phyloP scores from a whole-genome alignment of 2,329 filamentous ascomycete genomes.

The Cordyceps tenuipes region DNA sequence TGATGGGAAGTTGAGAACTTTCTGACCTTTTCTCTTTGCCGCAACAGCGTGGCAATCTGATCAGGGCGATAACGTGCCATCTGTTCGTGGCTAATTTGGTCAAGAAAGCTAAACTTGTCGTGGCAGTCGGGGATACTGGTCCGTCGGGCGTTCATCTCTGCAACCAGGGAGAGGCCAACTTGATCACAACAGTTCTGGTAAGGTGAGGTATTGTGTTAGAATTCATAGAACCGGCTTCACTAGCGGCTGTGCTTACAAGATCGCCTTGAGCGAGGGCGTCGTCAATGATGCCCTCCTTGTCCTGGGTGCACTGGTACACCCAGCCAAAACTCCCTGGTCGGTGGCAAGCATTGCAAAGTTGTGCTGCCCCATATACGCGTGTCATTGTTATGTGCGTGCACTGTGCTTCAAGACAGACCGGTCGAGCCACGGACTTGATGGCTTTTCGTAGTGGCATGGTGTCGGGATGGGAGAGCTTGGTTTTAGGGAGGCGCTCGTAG shows the following conservation, averaged over 20 bases:
- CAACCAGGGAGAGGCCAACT: conserved; percentile 25
- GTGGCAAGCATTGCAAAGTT: conserved; percentile 51
- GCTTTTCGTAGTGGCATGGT: conserved; percentile 6
- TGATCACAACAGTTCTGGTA: conserved; percentile 22
- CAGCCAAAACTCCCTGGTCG: conserved; percentile 53
- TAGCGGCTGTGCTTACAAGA: conserved; percentile 5
- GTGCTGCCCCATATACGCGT: conserved; percentile 47
- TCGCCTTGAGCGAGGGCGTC: conserved; percentile 19
- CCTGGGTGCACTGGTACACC: conserved; percentile 66
- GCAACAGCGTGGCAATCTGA: conserved; percentile 40
- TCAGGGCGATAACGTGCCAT: conserved; percentile 36
- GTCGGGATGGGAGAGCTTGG: not conserved
- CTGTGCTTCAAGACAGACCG: conserved; percentile 20
- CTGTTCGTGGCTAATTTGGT: conserved; percentile 34
- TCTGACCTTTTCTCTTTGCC: conserved; percentile 40
- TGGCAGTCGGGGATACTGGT: conserved; percentile 33
- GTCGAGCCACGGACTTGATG: not conserved
- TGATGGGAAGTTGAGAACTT: conserved; percentile 8
- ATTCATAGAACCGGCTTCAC: not conserved
- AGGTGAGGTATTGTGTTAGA: not conserved
- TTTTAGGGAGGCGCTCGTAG: not conserved
- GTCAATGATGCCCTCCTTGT: conserved; percentile 39
- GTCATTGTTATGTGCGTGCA: conserved; percentile 66
- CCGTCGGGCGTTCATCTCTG: conserved; percentile 27
- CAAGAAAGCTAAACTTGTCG: conserved; percentile 36